Evolutionary conservation across 768 basidiomycete genomes (phyloP).

Genomic region (Pseudohyphozyma bogoriensis): DNA sequence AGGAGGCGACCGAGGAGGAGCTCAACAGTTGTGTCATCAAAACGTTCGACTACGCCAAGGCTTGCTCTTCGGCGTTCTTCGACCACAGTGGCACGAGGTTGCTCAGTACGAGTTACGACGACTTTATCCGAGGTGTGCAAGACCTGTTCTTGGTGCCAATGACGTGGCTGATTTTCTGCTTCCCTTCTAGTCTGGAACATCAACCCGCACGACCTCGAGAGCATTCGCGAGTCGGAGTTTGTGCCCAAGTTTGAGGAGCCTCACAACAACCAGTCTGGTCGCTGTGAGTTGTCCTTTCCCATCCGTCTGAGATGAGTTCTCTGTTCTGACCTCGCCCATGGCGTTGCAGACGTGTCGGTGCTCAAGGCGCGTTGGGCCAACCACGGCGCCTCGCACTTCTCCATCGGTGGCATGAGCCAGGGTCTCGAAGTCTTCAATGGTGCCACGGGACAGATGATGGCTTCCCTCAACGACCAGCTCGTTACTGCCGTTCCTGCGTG

Average conservation of each 20-base stretch:
- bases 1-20: slow-evolving; percentile 8
- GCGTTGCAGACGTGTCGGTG: slow-evolving; percentile 35
- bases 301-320: not conserved
- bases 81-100: slow-evolving; percentile 40
- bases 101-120: slow-evolving; percentile 42
- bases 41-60: slow-evolving; percentile 28
- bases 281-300: not conserved
- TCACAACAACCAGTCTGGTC: not conserved
- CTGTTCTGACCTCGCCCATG: not conserved
- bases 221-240: not conserved
- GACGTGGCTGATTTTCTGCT: not conserved
- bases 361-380: slow-evolving; percentile 42
- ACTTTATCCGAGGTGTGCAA: slow-evolving; percentile 37
- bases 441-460: not conserved
- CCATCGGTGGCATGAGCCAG: slow-evolving; percentile 41
- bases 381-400: slow-evolving; percentile 31
- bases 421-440: slow-evolving; percentile 34
- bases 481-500: slow-evolving; percentile 41
- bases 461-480: slow-evolving; percentile 10
- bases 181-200: not conserved
- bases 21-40: slow-evolving; percentile 25
- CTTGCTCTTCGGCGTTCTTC: slow-evolving; percentile 36
- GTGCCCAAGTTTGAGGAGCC: not conserved
- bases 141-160: not conserved
- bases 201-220: not conserved